Conservation (phyloP, 2,329 filamentous ascomycete species). For the Beauveria scarabaeidicola region DNA sequence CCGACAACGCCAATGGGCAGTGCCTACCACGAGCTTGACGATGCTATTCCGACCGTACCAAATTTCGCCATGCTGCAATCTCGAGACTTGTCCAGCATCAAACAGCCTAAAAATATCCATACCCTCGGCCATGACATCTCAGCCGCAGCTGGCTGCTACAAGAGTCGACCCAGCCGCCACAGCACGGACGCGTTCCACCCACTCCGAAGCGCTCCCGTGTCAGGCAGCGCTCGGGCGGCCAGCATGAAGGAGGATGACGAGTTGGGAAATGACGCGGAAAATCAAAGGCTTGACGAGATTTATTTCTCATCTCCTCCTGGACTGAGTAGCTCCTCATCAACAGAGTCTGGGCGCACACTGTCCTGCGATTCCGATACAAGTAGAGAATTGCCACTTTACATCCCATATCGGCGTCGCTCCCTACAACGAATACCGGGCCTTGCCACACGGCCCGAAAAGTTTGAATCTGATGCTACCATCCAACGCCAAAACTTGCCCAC, state of each 20-base stretch:
- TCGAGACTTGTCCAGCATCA: background rate
- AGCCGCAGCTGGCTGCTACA: background rate
- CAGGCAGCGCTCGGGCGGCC: constrained; percentile 7
- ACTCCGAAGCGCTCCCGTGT: constrained; percentile 2
- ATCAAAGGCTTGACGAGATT: background rate
- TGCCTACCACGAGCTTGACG: constrained; percentile 14
- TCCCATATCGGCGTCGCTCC: constrained; percentile 5
- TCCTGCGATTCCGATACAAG: background rate
- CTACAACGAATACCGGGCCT: constrained; percentile 1
- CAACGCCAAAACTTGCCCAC: background rate
- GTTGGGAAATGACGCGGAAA: background rate
- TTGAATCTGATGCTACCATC: background rate
- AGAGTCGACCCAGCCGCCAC: constrained; percentile 3
- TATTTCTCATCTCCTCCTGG: background rate
- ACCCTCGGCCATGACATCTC: background rate
- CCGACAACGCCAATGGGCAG: constrained; percentile 12
- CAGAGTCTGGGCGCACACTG: background rate
- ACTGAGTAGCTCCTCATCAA: constrained; percentile 4
- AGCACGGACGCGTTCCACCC: constrained; percentile 8
- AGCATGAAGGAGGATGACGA: background rate
- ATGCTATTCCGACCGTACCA: constrained; percentile 3
- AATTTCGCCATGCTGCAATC: background rate
- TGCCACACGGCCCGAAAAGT: background rate
- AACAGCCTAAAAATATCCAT: background rate
- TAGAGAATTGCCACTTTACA: background rate